Evolutionary conservation across 1,139 yeast genomes (phyloP), one percentile per base, ranked within the genome.

Genomic region (Komagataea norvegica): DNA sequence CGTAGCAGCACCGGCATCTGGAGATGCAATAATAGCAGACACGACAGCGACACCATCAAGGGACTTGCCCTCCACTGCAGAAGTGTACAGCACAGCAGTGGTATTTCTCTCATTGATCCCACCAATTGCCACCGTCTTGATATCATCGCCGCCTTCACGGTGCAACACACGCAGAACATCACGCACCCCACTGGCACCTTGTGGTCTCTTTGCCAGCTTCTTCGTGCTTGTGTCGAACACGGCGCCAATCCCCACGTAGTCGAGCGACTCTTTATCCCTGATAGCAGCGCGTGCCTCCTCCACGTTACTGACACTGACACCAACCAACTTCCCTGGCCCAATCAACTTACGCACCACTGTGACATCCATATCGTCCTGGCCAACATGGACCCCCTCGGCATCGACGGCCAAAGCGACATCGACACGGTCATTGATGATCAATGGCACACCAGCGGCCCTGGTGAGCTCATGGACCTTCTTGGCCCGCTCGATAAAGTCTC

Each of bases 321-420:
- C 97, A 31, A 89, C 58, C 42, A 89, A 80, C 62, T 81, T 86
- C 42, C 74, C 67, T 1, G 79, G 73, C 0, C 96, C 96, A 18
- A 89, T 60, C 29, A 85, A 52, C 48, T 66, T 56, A 29, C 96
- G 61, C 1, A 77, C 93, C 20, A 68, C 47, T 2, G 60, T 58
- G 3, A 82, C 81, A n/a, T 67, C 68, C 86, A 89, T 84, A 55
- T 89, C 97, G 41, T 82, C 91, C 58, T 88, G 96, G 1, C 97
- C 97, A 16, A 89, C 87, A 62, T 89, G 97, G 13, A 89, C 82
- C 25, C 95, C 95, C 43, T 88, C 96, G 0, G 95, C 95, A 51
- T 75, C 93, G 38, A 86, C 68, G 0, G 96, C 96, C 36, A 88
- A 64, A 0, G 96, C 96, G 6, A 89, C 87, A 55, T 89, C 97